Evolutionary conservation across 495 filamentous ascomycete species (phyloP), one percentile per base, ranked within the genome.

Genomic region (Melanomma pulvis-pyrius): DNA sequence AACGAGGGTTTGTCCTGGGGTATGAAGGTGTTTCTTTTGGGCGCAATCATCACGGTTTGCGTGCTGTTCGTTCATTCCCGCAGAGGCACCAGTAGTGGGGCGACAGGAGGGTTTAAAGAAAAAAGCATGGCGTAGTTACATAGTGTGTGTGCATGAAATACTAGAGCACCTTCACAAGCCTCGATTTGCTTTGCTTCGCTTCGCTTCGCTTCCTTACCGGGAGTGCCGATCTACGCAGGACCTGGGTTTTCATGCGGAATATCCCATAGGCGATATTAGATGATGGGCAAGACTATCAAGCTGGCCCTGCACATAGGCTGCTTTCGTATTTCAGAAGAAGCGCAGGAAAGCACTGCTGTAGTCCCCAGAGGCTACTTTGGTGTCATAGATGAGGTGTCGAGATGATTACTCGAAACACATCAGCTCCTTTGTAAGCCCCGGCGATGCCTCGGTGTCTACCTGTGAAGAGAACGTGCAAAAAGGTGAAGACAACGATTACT

Each of bases 21-120:
- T 51, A 78, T 78, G 44, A 80, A 79, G 67, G 21, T 82, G 11
- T 69, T 78, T 51, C 74, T 83, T 65, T 66, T 83, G 44, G 74
- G 76, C 17, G 74, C 78, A 24, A 71, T 84, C 21, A 66, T 79
- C 54, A 76, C 71, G 8, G 65, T 79, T 39, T 74, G 79, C 24
- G 75, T 75, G 26, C 58, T 78, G 57, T 82, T 76, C 62, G 9
- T 84, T 59, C 65, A 61, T 47, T 76, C 69, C 22, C 71, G 75
- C 9, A 71, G 71, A 59, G 61, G 60, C 15, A 68, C 32, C 19
- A 41, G 39, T 1, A 34, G 55, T 24, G 48, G 2, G 48, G 41
- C 17, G 56, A 24, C 69, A 36, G 52, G 61, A 32, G 32, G 50
- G 22, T 24, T 63, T 22, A 64, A 68, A 41, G 76, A 76, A 68